Evolutionary conservation across 495 filamentous ascomycete genomes (phyloP), one percentile per base, ranked within the genome.

Genomic region (Mytilinidion resinicola): DNA sequence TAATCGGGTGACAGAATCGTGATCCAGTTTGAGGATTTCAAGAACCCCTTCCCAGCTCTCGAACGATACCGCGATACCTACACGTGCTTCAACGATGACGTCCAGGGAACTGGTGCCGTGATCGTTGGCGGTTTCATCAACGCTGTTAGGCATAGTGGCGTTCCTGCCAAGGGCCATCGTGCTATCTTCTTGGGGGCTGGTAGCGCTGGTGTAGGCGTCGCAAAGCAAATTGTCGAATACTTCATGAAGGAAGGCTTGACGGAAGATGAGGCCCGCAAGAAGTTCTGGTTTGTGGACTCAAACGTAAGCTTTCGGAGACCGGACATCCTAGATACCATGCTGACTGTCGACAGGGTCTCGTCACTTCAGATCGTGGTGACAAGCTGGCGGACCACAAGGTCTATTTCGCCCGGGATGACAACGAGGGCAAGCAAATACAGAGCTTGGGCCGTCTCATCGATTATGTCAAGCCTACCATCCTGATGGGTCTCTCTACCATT

Each of bases 71-170:
- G 86, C 47, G 81, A 88, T 64, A 82, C 78, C 51, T 91, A 95
- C 76, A 95, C 90, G 70, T 92, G 88, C 77, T 98, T 98, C 82
- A 98, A 98, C 68, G 93, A 98, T 68, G 93, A 98, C 67, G 92
- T 98, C 69, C 93, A 97, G 79, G 93, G 93, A 66, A 98, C 93
- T 65, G 93, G 93, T 59, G 91, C 93, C 60, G 93, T 98, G 61
- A 89, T 97, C 57, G 80, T 97, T 41, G 91, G 82, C 39, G 93
- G 93, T 77, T 89, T 96, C 65, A 96, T 97, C 71, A 92, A 88
- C 68, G 93, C 91, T 42, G 90, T 96, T 46, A 92, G 89, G 73
- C 82, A 85, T n/a, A 89, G 90, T 17, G 86, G 85, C 35, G 80
- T 95, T 38, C 89, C 90, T 37, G 79, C 90, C 61, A 87, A 91